Conservation (phyloP, 2,329 filamentous ascomycete species). For the Aspergillus niger region DNA sequence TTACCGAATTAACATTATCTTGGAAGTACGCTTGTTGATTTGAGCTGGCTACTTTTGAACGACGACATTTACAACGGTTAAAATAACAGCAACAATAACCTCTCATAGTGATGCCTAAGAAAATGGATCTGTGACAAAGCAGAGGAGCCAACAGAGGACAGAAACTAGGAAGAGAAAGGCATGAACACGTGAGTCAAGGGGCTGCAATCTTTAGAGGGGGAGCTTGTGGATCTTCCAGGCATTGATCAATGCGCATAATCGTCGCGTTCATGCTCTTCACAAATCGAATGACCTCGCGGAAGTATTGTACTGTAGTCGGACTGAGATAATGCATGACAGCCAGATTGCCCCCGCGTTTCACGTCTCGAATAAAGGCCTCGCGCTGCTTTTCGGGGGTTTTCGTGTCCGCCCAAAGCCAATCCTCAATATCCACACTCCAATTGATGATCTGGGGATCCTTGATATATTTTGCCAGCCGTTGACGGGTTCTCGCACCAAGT, state of each 20-base stretch:
- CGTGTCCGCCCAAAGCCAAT: slow-evolving; percentile 67
- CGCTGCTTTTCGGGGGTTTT: slow-evolving; percentile 67
- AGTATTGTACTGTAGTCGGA: slow-evolving; percentile 63
- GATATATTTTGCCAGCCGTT: slow-evolving; percentile 58
- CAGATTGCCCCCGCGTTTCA: slow-evolving; percentile 63
- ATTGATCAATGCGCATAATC: slow-evolving; percentile 68
- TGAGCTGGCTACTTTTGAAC: too few species aligned
- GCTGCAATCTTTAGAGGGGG: slow-evolving; percentile 19
- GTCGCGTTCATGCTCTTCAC: slow-evolving; percentile 65
- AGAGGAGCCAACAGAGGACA: neutral
- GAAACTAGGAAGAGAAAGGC: neutral
- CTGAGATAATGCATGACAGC: slow-evolving; percentile 72
- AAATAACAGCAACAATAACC: neutral
- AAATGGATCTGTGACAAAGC: neutral
- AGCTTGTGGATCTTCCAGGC: slow-evolving; percentile 59
- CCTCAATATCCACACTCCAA: slow-evolving; percentile 71
- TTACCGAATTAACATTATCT: too few species aligned
- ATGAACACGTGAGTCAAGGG: neutral
- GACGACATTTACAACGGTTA: too few species aligned
- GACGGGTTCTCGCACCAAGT: slow-evolving; percentile 66
- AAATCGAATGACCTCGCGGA: slow-evolving; percentile 65
- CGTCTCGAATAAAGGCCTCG: slow-evolving; percentile 64
- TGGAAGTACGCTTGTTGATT: too few species aligned
- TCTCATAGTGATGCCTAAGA: neutral
- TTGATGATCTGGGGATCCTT: slow-evolving; percentile 62